Conservation (phyloP, 2,329 filamentous ascomycete species). For the Parafenestella ontariensis region DNA sequence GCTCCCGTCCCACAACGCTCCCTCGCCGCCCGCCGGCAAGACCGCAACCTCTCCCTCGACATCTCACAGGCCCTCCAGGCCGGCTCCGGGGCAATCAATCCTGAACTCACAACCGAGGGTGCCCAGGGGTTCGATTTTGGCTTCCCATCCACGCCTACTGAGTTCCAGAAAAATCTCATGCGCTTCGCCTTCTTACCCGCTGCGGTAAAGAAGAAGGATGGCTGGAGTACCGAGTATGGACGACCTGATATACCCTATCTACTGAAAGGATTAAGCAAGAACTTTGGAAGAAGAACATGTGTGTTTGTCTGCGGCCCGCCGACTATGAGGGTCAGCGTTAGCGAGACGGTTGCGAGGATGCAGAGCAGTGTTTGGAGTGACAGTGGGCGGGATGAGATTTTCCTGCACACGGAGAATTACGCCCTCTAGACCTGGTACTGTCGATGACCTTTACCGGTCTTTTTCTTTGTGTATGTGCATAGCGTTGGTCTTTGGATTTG, state of each 20-base stretch:
- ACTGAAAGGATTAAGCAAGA: constrained; percentile 82
- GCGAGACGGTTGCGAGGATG: constrained; percentile 80
- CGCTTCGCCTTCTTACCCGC: constrained; percentile 81
- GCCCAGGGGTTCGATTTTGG: constrained; percentile 61
- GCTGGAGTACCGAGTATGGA: constrained; percentile 92
- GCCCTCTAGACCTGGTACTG: constrained; percentile 65
- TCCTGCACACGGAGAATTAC: constrained; percentile 94
- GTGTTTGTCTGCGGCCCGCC: constrained; percentile 94
- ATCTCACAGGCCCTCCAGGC: constrained; percentile 49
- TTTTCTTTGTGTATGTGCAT: no score
- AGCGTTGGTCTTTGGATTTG: no score
- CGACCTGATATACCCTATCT: constrained; percentile 87
- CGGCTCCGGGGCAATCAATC: constrained; percentile 48
- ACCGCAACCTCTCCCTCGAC: constrained; percentile 52
- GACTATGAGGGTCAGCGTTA: constrained; percentile 84
- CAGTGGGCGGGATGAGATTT: constrained; percentile 83
- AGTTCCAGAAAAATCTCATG: constrained; percentile 89
- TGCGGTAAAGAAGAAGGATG: constrained; percentile 63
- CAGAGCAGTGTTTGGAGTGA: constrained; percentile 85
- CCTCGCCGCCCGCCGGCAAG: constrained; percentile 51
- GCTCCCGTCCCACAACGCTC: constrained; percentile 29
- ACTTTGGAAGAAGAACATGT: constrained; percentile 80
- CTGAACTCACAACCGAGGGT: constrained; percentile 48
- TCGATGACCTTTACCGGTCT: background rate
- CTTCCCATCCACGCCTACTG: constrained; percentile 82